Base-by-base conservation (phyloP, 257 asterid species). In the Nicotiana attenuata region DNA sequence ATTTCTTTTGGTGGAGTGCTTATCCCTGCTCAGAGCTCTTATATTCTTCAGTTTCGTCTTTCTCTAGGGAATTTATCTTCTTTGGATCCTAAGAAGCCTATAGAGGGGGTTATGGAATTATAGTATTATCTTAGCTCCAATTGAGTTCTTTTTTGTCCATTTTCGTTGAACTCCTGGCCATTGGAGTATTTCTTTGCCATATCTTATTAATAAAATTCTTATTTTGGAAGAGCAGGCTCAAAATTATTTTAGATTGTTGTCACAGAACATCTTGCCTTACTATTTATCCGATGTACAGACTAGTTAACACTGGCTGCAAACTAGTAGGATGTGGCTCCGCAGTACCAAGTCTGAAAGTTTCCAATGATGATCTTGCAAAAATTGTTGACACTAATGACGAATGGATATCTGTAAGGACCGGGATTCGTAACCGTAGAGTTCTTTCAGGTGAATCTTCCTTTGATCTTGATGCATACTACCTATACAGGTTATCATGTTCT, bases 251-350 rank as follows among this genome's bases (percentile, higher is more conserved):
- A 50, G 16, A 50, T 50, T 50, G 16, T 50, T 50, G 55, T 50
- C 15, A 50, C 55, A 50, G 15, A 50, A 50, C 16, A 10, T 50
- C 55, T 50, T 50, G 10, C 15, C 16, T 50, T 50, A 50, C 55
- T 50, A 50, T 50, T 50, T 50, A 50, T 50, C 55, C 55, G 5
- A 50, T 50, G 55, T 50, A 50, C 86, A 92, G 94, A 90, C 82
- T 90, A 86, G 87, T 85, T 63, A 81, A 83, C 87, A 84, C 88
- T 86, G 98, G 98, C 78, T 95, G 98, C 91, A 95, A 93, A 85
- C 90, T 95, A 80, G 90, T 95, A 79, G 98, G 98, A 78, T 89
- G 96, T 87, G 98, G 98, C 68, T 93, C 98, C 61, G 92, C 98
- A 15, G 87, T 92, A 35, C 98, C 98, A 73, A 82, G 83, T 82